Evolutionary conservation across 306 rosid species (phyloP).

Genomic region (Prunus davidiana): DNA sequence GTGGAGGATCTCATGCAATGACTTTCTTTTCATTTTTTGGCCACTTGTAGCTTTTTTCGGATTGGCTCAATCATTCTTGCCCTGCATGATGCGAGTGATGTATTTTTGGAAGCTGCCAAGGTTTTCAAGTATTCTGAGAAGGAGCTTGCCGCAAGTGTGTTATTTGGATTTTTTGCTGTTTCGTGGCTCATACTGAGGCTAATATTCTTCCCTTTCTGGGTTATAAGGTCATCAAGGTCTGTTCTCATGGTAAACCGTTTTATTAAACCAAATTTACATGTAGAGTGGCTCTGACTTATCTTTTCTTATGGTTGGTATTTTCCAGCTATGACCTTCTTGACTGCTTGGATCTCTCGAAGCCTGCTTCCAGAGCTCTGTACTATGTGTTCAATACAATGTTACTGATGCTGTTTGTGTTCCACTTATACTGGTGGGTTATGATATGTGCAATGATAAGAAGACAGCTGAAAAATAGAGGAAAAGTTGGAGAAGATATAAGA

Average conservation of each 20-base stretch:
- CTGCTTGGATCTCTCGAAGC: slow-evolving; percentile 46
- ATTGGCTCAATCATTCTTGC: slow-evolving; percentile 84
- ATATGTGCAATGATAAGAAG: slow-evolving; percentile 76
- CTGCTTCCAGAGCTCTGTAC: slow-evolving; percentile 46
- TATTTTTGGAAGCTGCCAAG: slow-evolving; percentile 98
- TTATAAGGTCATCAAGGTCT: slow-evolving; percentile 82
- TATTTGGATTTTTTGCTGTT: slow-evolving; percentile 76
- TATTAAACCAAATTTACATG: slow-evolving; percentile 19
- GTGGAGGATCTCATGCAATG: slow-evolving; percentile 2
- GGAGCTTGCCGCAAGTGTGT: slow-evolving; percentile 84
- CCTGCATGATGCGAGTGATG: slow-evolving; percentile 92
- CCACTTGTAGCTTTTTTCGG: slow-evolving; percentile 75
- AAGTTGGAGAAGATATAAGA: slow-evolving; percentile 99
- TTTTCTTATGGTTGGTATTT: slow-evolving; percentile 34
- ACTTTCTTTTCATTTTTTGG: neutral
- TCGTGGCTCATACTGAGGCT: slow-evolving; percentile 87
- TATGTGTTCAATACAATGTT: slow-evolving; percentile 78
- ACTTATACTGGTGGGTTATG: slow-evolving; percentile 98
- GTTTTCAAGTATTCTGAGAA: slow-evolving; percentile 89
- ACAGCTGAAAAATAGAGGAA: slow-evolving; percentile 84
- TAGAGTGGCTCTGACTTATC: slow-evolving; percentile 15
- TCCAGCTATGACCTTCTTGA: slow-evolving; percentile 60
- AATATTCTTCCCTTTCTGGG: slow-evolving; percentile 81
- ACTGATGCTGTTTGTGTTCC: slow-evolving; percentile 83
- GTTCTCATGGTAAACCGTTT: slow-evolving; percentile 35